Evolutionary conservation across 352 stramenopile species (phyloP).

Genomic region (Plasmopara viticola): DNA sequence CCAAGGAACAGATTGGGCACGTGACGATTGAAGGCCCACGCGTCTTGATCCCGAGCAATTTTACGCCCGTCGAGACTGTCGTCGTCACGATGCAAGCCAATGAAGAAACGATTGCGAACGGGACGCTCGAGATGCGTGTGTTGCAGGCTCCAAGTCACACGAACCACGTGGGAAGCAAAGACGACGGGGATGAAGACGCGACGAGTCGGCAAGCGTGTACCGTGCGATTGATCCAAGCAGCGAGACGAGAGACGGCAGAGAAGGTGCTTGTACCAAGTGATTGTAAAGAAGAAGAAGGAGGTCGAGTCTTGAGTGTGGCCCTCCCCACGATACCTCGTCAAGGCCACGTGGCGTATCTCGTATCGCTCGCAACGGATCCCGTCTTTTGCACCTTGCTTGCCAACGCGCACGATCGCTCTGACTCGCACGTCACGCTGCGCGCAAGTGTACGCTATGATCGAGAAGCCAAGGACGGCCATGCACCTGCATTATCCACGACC

Average conservation of each 20-base stretch:
- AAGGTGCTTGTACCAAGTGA: too few relatives aligned
- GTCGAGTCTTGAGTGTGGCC: slow-evolving; percentile 18
- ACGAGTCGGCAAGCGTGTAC: slow-evolving; percentile 12
- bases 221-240: slow-evolving; percentile 13
- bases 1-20: slow-evolving; percentile 45
- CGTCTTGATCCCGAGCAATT: slow-evolving; percentile 36
- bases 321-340: slow-evolving; percentile 19
- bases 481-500: slow-evolving; percentile 10
- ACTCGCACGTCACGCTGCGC: slow-evolving; percentile 7
- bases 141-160: slow-evolving; percentile 8
- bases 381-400: too few relatives aligned
- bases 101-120: slow-evolving; percentile 37
- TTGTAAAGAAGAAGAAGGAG: too few relatives aligned
- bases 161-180: slow-evolving; percentile 4
- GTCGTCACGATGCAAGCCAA: slow-evolving; percentile 38
- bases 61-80: slow-evolving; percentile 31
- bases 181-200: slow-evolving; percentile 4
- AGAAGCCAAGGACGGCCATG: slow-evolving; percentile 5
- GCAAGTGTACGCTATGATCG: slow-evolving; percentile 28
- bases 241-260: too few relatives aligned
- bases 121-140: slow-evolving; percentile 42
- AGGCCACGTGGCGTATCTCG: slow-evolving; percentile 15
- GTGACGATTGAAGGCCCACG: slow-evolving; percentile 41
- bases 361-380: slow-evolving; percentile 13
- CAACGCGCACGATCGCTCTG: too few relatives aligned